These are phyloP conservation scores for Stachybotrys echinatus DNA, from an alignment of 2,329 filamentous ascomycete genomes.

Conservation along the genomic window DNA sequence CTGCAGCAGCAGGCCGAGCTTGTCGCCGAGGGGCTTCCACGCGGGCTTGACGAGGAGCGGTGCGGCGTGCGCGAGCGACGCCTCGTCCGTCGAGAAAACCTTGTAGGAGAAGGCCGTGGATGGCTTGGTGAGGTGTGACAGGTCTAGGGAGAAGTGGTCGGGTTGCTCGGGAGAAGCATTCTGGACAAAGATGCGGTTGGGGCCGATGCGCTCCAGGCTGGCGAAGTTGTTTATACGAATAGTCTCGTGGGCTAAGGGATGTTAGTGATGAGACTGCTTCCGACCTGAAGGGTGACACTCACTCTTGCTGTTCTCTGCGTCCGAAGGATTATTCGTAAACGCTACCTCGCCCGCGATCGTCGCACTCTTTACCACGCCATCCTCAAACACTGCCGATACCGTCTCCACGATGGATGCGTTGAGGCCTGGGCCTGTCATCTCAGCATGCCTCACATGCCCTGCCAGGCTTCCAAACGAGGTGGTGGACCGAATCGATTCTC, in stretches of 20 bases:
- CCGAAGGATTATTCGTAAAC: conserved; percentile 65
- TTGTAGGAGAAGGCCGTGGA: conserved; percentile 90
- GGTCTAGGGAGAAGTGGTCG: conserved; percentile 75
- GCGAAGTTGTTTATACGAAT: conserved; percentile 86
- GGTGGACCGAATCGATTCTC: conserved; percentile 84
- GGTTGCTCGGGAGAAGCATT: conserved; percentile 58
- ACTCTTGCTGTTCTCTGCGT: conserved; percentile 42
- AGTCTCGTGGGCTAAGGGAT: conserved; percentile 47
- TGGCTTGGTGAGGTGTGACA: conserved; percentile 67
- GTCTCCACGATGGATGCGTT: conserved; percentile 89
- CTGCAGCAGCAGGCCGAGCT: conserved; percentile 79
- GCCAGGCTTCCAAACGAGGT: conserved; percentile 68
- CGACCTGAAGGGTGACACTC: conserved; percentile 20
- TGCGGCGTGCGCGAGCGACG: conserved; percentile 48
- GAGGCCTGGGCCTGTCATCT: conserved; percentile 72
- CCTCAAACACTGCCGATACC: conserved; percentile 78
- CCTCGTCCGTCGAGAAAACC: conserved; percentile 61
- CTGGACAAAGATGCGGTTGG: conserved; percentile 85
- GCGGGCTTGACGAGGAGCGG: conserved; percentile 68
- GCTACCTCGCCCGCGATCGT: conserved; percentile 86
- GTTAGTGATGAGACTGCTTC: neutral
- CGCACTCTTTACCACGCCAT: conserved; percentile 63
- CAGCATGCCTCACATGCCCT: conserved; percentile 68
- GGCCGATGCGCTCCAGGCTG: conserved; percentile 84
- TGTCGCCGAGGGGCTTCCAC: conserved; percentile 81